phyloP scores from a whole-genome alignment of 257 asterid genomes.

The Ilex asprella region DNA sequence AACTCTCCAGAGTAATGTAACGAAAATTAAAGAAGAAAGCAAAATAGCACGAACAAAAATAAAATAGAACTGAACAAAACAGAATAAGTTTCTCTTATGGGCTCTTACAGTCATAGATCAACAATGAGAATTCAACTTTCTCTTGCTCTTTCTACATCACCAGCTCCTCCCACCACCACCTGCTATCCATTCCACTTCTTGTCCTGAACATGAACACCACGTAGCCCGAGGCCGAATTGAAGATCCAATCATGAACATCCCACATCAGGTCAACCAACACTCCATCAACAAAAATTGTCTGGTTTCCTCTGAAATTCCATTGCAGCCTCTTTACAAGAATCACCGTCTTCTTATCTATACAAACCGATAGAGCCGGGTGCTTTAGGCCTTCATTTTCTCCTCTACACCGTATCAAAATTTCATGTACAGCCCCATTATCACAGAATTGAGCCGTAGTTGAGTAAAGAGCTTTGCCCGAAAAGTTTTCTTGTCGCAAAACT shows the following conservation, averaged over 20 bases:
- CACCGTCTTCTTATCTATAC: constrained; percentile 62
- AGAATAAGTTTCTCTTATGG: constrained; percentile 11
- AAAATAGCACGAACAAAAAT: not conserved
- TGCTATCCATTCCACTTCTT: constrained; percentile 77
- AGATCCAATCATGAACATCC: constrained; percentile 95
- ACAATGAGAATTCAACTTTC: constrained; percentile 61
- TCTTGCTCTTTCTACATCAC: constrained; percentile 51
- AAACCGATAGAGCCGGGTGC: constrained; percentile 61
- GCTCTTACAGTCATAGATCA: constrained; percentile 68
- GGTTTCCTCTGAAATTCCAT: constrained; percentile 96
- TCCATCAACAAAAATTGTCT: constrained; percentile 79
- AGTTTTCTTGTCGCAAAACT: constrained; percentile 69
- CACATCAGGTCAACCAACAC: constrained; percentile 82
- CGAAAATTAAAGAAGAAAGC: not conserved
- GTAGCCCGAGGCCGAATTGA: constrained; percentile 33
- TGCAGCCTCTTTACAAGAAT: constrained; percentile 76
- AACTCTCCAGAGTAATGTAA: not conserved
- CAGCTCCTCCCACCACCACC: constrained; percentile 87
- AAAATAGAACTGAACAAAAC: not conserved
- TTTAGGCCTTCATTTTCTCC: constrained; percentile 55
- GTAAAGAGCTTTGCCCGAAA: constrained; percentile 57
- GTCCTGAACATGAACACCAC: constrained; percentile 96
- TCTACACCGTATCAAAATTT: constrained; percentile 54
- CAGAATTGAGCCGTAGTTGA: constrained; percentile 67
- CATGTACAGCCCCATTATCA: constrained; percentile 53